Evolutionary conservation across 1,284 basidiomycete genomes (phyloP).

Genomic region (Phlebopus sp.): DNA sequence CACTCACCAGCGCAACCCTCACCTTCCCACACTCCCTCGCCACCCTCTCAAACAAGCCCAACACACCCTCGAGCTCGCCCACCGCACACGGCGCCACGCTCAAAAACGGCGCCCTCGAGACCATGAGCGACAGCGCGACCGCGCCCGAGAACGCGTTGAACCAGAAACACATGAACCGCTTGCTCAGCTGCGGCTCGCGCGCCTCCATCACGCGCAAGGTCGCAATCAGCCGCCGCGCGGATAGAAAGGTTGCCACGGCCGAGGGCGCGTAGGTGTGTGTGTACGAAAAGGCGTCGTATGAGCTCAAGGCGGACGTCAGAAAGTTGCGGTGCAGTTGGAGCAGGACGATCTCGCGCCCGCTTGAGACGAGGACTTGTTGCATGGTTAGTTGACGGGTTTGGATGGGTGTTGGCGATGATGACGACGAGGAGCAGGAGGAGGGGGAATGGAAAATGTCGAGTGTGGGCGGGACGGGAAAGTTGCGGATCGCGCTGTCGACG

Average conservation of each 20-base stretch:
- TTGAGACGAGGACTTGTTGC: constrained; percentile 65
- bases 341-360: constrained; percentile 67
- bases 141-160: constrained; percentile 76
- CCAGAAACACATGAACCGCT: constrained; percentile 74
- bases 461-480: constrained; percentile 57
- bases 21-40: constrained; percentile 43
- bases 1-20: constrained; percentile 48
- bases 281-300: constrained; percentile 57
- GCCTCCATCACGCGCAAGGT: constrained; percentile 59
- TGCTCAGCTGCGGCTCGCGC: constrained; percentile 59
- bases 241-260: constrained; percentile 67
- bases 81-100: constrained; percentile 52
- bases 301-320: constrained; percentile 68
- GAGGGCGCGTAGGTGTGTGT: constrained; percentile 68
- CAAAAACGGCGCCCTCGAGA: constrained; percentile 49
- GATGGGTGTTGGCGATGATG: no score
- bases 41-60: constrained; percentile 45
- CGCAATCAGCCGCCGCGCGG: constrained; percentile 60
- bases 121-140: constrained; percentile 65
- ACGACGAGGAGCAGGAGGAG: no score
- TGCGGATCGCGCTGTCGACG: constrained; percentile 58
- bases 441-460: constrained; percentile 46
- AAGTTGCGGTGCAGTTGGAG: constrained; percentile 74
- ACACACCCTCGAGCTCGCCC: constrained; percentile 47
- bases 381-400: constrained; percentile 52